Evolutionary conservation across 192 early-diverging fungal genomes (phyloP).

Genomic region (Radiomyces spectabilis): DNA sequence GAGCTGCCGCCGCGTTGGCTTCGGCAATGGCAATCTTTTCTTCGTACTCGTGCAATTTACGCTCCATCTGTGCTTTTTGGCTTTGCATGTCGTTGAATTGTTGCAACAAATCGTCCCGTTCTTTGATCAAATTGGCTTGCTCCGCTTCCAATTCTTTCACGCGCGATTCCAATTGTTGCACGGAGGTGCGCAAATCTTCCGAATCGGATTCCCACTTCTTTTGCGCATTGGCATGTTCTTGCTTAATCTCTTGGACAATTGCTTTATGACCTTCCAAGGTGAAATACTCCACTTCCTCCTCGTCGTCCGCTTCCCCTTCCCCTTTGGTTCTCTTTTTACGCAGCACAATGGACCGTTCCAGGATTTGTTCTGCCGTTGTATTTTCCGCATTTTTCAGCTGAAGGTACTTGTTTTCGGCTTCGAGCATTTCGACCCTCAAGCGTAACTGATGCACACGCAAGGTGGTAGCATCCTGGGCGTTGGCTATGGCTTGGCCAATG

Average conservation of each 20-base stretch:
- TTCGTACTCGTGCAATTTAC: slow-evolving; percentile 31
- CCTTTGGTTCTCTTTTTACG: not conserved
- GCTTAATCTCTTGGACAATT: slow-evolving; percentile 17
- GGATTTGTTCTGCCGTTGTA: slow-evolving; percentile 47
- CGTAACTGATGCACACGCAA: slow-evolving; percentile 51
- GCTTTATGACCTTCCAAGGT: slow-evolving; percentile 20
- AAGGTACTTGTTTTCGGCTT: slow-evolving; percentile 64
- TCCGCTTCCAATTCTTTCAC: slow-evolving; percentile 9
- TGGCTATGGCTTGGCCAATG: slow-evolving; percentile 9
- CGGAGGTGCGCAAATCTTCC: not conserved
- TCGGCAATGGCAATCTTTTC: slow-evolving; percentile 20
- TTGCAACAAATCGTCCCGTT: slow-evolving; percentile 25
- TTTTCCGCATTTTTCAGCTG: slow-evolving; percentile 60
- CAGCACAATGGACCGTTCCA: slow-evolving; percentile 29
- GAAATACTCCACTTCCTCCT: slow-evolving; percentile 19
- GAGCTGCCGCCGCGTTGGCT: slow-evolving; percentile 23
- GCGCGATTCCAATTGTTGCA: slow-evolving; percentile 3
- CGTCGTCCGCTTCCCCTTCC: not conserved
- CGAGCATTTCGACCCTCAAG: slow-evolving; percentile 55
- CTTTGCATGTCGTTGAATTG: slow-evolving; percentile 26
- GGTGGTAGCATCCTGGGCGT: slow-evolving; percentile 23
- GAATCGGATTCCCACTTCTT: slow-evolving; percentile 2
- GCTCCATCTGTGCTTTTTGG: slow-evolving; percentile 30
- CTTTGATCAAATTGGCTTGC: slow-evolving; percentile 8
- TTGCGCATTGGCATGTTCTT: slow-evolving; percentile 2